Conservation (phyloP, 768 basidiomycete species). For the Tylopilus intermedius region DNA sequence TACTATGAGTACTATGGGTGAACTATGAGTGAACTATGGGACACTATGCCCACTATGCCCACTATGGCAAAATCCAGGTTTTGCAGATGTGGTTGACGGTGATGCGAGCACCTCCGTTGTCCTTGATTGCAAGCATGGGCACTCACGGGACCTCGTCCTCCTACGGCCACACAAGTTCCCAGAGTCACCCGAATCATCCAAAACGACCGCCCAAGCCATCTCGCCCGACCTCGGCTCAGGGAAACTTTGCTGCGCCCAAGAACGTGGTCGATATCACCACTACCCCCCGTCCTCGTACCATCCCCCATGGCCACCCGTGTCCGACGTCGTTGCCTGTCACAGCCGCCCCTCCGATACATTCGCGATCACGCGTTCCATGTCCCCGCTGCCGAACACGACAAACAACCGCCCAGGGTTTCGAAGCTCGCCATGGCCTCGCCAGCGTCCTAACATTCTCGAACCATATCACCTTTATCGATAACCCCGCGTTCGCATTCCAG, state of each 20-base stretch:
- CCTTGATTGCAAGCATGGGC: slow-evolving; percentile 9
- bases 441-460: slow-evolving; percentile 9
- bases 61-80: too few relatives aligned
- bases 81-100: slow-evolving; percentile 2
- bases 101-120: slow-evolving; percentile 22
- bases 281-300: slow-evolving; percentile 22
- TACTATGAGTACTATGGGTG: too few relatives aligned
- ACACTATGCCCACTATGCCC: too few relatives aligned
- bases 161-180: slow-evolving; percentile 11
- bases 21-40: too few relatives aligned
- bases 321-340: slow-evolving; percentile 10
- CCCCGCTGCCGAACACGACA: slow-evolving; percentile 2
- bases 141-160: slow-evolving; percentile 16
- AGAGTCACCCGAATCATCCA: not conserved
- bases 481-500: not conserved
- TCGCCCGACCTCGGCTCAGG: slow-evolving; percentile 9
- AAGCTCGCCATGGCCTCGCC: slow-evolving; percentile 27
- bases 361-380: slow-evolving; percentile 5
- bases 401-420: slow-evolving; percentile 28
- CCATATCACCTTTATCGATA: slow-evolving; percentile 15
- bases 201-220: slow-evolving; percentile 13
- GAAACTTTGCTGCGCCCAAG: not conserved
- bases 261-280: slow-evolving; percentile 5
- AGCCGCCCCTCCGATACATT: not conserved
- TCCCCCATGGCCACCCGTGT: slow-evolving; percentile 18